phyloP scores from a whole-genome alignment of 2,329 filamentous ascomycete genomes.

The Xylaria sp. region DNA sequence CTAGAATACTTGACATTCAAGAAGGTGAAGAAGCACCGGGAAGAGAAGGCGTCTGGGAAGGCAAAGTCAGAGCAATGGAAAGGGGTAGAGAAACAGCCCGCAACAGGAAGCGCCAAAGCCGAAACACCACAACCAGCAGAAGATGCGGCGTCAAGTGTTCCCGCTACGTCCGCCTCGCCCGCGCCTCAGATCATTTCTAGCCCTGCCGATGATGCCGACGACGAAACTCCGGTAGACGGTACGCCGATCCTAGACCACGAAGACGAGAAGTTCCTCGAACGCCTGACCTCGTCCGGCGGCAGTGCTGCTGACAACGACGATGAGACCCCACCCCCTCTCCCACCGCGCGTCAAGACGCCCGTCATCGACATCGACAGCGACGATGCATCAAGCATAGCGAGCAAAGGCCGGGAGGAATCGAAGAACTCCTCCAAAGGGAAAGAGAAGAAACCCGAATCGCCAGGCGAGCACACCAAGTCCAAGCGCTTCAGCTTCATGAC shows the following conservation, averaged over 20 bases:
- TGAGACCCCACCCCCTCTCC: conserved; percentile 64
- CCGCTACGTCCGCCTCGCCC: conserved; percentile 4
- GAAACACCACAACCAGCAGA: conserved; percentile 25
- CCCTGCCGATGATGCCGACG: conserved; percentile 36
- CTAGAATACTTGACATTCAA: conserved; percentile 72
- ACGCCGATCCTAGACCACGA: conserved; percentile 64
- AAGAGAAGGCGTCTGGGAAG: conserved; percentile 56
- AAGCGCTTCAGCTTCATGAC: conserved; percentile 57
- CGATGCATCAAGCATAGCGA: conserved; percentile 50
- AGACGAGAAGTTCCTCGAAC: conserved; percentile 69
- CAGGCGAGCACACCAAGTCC: conserved; percentile 33
- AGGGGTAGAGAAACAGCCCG: conserved; percentile 46
- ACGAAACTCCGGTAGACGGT: conserved; percentile 39
- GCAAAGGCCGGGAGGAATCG: conserved; percentile 40
- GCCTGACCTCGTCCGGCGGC: conserved; percentile 57
- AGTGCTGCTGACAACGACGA: conserved; percentile 54
- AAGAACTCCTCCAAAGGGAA: conserved; percentile 52
- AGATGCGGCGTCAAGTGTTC: background rate
- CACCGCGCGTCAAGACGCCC: conserved; percentile 63
- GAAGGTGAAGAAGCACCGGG: conserved; percentile 70
- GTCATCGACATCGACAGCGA: conserved; percentile 63
- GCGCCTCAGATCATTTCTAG: conserved; percentile 46
- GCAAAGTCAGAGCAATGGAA: conserved; percentile 44
- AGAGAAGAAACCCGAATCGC: conserved; percentile 44
- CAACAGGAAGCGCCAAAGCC: conserved; percentile 43